Percentiles rank a stretch among this genome's conserved stretches.
Conservation (phyloP, 257 asterid genomes). For the Solanum chilense region DNA sequence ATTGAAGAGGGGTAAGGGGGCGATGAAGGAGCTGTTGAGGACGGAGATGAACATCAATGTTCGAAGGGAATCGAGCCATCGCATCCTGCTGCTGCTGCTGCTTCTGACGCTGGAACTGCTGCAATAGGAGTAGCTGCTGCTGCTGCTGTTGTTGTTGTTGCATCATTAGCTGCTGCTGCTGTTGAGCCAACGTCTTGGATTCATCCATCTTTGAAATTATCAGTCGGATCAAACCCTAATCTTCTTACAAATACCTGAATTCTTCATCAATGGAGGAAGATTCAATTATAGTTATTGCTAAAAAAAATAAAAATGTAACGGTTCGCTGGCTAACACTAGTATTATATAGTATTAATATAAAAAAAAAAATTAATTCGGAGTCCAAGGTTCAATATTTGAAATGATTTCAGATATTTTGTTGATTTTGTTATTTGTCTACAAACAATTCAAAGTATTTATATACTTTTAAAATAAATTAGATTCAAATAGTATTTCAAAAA, state of each 20-base stretch:
- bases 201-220: slow-evolving; percentile 1
- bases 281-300: not conserved
- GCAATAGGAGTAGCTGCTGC: slow-evolving; percentile 15
- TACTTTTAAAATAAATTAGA: too few relatives aligned
- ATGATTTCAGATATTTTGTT: too few relatives aligned
- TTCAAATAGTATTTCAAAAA: too few relatives aligned
- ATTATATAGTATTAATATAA: not conserved
- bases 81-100: slow-evolving; percentile 63
- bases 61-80: slow-evolving; percentile 90
- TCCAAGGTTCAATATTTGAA: not conserved
- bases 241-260: not conserved
- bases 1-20: slow-evolving; percentile 6
- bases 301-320: not conserved
- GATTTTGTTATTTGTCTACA: not conserved
- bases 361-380: not conserved
- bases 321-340: not conserved
- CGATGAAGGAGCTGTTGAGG: slow-evolving; percentile 57
- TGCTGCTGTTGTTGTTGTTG: slow-evolving; percentile 1
- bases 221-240: not conserved
- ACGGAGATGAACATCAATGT: slow-evolving; percentile 91
- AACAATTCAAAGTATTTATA: too few relatives aligned
- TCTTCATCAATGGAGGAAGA: not conserved
- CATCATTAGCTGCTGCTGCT: slow-evolving; percentile 4
- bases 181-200: slow-evolving; percentile 6
- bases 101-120: slow-evolving; percentile 30